Percentiles rank a stretch among this genome's conserved stretches.
phyloP scores from a whole-genome alignment of 306 rosid genomes.

The Prunus armeniaca region DNA sequence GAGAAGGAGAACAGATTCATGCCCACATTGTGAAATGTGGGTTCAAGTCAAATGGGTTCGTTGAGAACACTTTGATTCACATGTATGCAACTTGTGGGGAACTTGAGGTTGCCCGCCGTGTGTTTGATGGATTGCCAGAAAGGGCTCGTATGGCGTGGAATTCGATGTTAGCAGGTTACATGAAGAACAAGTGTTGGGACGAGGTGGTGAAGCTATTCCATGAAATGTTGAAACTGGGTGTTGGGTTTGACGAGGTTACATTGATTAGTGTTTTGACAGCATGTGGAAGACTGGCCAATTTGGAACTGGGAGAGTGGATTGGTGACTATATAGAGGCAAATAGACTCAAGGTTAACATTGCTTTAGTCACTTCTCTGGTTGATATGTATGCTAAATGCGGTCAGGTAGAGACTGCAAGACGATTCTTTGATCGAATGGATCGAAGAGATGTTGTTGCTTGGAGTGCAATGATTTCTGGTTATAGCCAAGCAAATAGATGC shows the following conservation, averaged over 20 bases:
- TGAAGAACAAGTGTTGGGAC: constrained; percentile 44
- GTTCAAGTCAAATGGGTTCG: constrained; percentile 29
- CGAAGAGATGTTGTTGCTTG: constrained; percentile 57
- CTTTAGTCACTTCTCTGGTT: constrained; percentile 48
- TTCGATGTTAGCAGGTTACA: constrained; percentile 50
- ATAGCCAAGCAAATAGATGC: constrained; percentile 50
- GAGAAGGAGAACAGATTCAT: constrained; percentile 53
- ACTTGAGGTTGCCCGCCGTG: constrained; percentile 42
- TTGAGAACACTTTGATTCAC: constrained; percentile 49
- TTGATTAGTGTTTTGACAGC: constrained; percentile 51
- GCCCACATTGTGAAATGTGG: constrained; percentile 45
- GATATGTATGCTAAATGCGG: constrained; percentile 71
- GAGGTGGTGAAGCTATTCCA: constrained; percentile 48
- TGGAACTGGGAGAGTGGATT: constrained; percentile 56
- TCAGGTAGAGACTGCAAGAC: constrained; percentile 41
- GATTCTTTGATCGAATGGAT: constrained; percentile 46
- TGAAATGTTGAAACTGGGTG: constrained; percentile 24
- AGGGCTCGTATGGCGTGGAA: constrained; percentile 46
- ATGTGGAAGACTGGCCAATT: constrained; percentile 52
- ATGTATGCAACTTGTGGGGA: constrained; percentile 42
- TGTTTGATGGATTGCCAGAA: constrained; percentile 50
- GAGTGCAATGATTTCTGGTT: constrained; percentile 72
- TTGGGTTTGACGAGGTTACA: constrained; percentile 50
- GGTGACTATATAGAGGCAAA: constrained; percentile 34
- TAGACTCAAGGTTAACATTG: constrained; percentile 33